Percentiles rank a stretch among this genome's conserved stretches.
Evolutionary conservation across 495 filamentous ascomycete genomes (phyloP).

Genomic region (Lasiosphaeria miniovina): DNA sequence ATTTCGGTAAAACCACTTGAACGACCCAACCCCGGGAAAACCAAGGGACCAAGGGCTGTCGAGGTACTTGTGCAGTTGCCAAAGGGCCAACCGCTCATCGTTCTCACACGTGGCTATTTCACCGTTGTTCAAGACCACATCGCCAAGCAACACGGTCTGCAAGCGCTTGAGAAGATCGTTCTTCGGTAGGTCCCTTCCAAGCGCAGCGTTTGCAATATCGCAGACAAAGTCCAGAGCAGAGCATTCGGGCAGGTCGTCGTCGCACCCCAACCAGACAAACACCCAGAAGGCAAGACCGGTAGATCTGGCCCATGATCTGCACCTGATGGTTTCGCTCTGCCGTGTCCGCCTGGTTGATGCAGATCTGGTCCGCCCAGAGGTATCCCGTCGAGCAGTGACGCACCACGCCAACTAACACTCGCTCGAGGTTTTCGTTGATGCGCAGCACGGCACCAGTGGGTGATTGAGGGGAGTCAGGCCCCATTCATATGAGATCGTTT

Average conservation of each 20-base stretch:
- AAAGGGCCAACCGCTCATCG: not conserved
- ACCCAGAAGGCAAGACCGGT: not conserved
- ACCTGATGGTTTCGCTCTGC: constrained; percentile 1
- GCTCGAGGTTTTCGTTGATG: not conserved
- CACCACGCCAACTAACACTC: not conserved
- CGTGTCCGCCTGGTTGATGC: not conserved
- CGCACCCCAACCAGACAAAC: not conserved
- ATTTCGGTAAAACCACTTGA: not conserved
- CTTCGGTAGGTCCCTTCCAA: not conserved
- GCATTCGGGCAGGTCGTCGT: not conserved
- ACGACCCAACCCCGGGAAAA: not conserved
- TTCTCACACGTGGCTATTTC: not conserved
- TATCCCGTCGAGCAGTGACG: not conserved
- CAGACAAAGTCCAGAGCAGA: not conserved
- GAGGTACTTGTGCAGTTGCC: not conserved
- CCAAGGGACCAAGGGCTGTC: not conserved
- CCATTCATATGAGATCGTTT: not conserved
- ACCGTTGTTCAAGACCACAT: not conserved
- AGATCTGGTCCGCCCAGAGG: not conserved
- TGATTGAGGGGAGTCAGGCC: not conserved
- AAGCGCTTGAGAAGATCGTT: not conserved
- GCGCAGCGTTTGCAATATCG: not conserved
- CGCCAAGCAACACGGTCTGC: not conserved
- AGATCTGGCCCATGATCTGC: not conserved
- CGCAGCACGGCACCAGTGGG: not conserved